These are phyloP conservation scores for Cordyceps militaris DNA, from an alignment of 2,329 filamentous ascomycete genomes.

Conservation along the genomic window DNA sequence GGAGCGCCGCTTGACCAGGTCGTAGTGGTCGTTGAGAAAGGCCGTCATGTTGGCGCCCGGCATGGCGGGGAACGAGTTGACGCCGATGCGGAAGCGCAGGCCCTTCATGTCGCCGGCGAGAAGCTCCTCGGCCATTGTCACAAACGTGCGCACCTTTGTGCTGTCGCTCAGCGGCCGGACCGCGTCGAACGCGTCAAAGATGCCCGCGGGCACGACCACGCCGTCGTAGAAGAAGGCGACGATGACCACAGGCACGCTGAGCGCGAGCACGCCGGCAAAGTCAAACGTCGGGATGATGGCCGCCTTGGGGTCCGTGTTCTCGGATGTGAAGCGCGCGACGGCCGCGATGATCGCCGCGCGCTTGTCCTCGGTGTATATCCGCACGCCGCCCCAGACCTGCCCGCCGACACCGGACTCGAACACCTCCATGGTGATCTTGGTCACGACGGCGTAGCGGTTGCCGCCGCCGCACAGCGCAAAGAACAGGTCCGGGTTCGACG, in stretches of 20 bases:
- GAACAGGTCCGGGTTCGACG: slow-evolving; percentile 33
- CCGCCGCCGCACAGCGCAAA: slow-evolving; percentile 39
- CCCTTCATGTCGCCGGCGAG: slow-evolving; percentile 15
- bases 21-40: slow-evolving; percentile 18
- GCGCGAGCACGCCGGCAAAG: slow-evolving; percentile 3
- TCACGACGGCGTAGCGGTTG: slow-evolving; percentile 39
- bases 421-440: slow-evolving; percentile 14
- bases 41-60: slow-evolving; percentile 16
- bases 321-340: slow-evolving; percentile 12
- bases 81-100: slow-evolving; percentile 16
- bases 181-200: slow-evolving; percentile 50
- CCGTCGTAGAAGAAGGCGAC: slow-evolving; percentile 49
- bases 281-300: slow-evolving; percentile 15
- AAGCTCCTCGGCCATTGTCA: slow-evolving; percentile 27
- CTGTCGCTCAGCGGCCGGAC: slow-evolving; percentile 37
- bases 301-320: slow-evolving; percentile 14
- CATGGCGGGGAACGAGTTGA: slow-evolving; percentile 21
- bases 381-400: slow-evolving; percentile 14
- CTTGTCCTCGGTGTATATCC: slow-evolving; percentile 11
- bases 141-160: slow-evolving; percentile 39
- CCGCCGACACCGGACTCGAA: slow-evolving; percentile 10
- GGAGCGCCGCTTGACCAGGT: neutral
- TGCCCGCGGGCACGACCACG: slow-evolving; percentile 39
- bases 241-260: slow-evolving; percentile 12
- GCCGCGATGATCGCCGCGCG: slow-evolving; percentile 9